Evolutionary conservation across 495 filamentous ascomycete genomes (phyloP).

Genomic region (Talaromyces liani): DNA sequence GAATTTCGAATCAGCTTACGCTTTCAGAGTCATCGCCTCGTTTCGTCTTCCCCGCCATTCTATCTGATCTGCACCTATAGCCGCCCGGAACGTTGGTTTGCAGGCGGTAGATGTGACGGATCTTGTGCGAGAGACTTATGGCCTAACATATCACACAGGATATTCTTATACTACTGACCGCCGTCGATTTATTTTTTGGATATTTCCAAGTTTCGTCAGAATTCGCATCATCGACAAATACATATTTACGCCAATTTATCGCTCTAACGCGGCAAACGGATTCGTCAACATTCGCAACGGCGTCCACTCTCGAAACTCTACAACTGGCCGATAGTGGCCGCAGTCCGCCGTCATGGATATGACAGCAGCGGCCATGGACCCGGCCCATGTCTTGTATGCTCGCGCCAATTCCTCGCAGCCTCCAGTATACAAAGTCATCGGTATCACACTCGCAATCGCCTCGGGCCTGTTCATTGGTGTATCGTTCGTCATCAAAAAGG

Average conservation of each 20-base stretch:
- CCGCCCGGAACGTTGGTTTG: not conserved
- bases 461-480: constrained; percentile 92
- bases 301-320: not conserved
- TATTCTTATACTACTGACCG: not conserved
- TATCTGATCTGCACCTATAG: not conserved
- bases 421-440: constrained; percentile 74
- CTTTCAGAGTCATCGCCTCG: not conserved
- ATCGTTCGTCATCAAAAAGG: constrained; percentile 95
- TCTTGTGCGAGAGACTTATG: not conserved
- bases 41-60: not conserved
- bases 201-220: not conserved
- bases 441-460: constrained; percentile 75
- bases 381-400: constrained; percentile 40
- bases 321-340: constrained; percentile 5
- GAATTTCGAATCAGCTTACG: not conserved
- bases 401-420: constrained; percentile 42
- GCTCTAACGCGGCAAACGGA: not conserved
- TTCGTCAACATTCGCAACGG: not conserved
- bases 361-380: constrained; percentile 26
- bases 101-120: not conserved
- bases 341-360: constrained; percentile 37
- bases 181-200: not conserved
- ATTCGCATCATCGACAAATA: not conserved
- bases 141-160: not conserved
- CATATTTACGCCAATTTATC: not conserved